Base-by-base conservation (phyloP, 2,329 filamentous ascomycete genomes). In the Hymenoscyphus albidus region DNA sequence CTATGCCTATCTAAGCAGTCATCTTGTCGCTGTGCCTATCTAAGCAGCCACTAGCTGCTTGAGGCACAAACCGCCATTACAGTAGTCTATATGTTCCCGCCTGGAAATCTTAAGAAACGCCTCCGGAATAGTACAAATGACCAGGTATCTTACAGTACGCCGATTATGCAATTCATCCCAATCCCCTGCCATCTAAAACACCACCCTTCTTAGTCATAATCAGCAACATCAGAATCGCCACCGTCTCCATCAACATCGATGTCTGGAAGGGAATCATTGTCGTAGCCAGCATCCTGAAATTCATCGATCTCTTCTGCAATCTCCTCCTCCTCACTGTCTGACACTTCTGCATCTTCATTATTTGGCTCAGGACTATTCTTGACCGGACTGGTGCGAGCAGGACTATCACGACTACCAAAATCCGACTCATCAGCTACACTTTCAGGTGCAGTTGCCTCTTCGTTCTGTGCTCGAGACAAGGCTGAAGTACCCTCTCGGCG, bases 91-190 rank as follows among this genome's bases (percentile, higher is more conserved):
- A 42, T 12, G 18, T 18, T 22, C 48, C 10, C 22, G n/a, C 10
- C 42, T 44, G 16, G 14, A 44, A 44, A 44, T 44, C 48, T 35
- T 35, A 10, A 54, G 18, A 54, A 18, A 27, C 48, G 22, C 22
- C 9, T 5, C 42, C 5, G 42, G 42, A 27, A 54, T 54, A 54
- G n/a, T 54, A 54, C 48, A 54, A 54, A 54, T 27, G 18, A 54
- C 48, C 27, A 54, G 48, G 48, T 54, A 54, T 54, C 22, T 22
- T 54, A 54, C 48, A 54, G n/a, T n/a, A 44, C 13, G 42, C 42
- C n/a, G n/a, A 51, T 51, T 18, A n/a, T n/a, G 22, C 18, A 51
- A 51, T 51, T n/a, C n/a, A n/a, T 51, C 48, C 48, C 48, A 54
- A 27, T 22, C 22, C 18, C 3, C 44, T 12, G 7, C 6, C 44